Evolutionary conservation across 352 stramenopile genomes (phyloP), one percentile per base, ranked within the genome.

Genomic region (Phytophthora hybrid): DNA sequence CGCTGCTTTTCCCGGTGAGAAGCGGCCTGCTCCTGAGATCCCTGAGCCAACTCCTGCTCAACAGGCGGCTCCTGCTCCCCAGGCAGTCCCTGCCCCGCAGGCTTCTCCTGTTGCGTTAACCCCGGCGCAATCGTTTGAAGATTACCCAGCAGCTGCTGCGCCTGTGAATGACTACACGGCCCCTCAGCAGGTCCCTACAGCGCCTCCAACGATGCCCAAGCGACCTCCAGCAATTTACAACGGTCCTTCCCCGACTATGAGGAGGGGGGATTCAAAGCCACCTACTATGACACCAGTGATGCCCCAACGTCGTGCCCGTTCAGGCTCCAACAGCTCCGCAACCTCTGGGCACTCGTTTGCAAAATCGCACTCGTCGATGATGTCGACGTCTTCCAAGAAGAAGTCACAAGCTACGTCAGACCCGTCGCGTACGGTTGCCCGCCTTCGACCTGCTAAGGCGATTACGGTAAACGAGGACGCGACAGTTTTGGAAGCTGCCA

Each of bases 401-500:
- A 92, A 93, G 68, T 58, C 88, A 8, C 73, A 76, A 16, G 53
- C 75, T n/a, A 79, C 56, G 23, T 44, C 64, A 1, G 90, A 95
- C 60, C 58, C 78, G 14, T 93, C 87, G 19, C 84, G 91, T 16
- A 93, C 88, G 0, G 91, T 97, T 29, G 86, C 88, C 23, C 85
- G 89, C 13, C 60, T 97, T 63, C 88, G 89, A 3, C 91, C 90
- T 26, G 89, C 90, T 0, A 97, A 98, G 68, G 93, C 97, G 0
- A 80, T 99, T 49, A 97, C 94, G 10, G 90, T 97, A 0, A 74
- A 75, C 1, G 77, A 93, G 32, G 73, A 92, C 21, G 74, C 91
- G 5, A 97, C 80, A 19, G 88, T 99, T 1, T 79, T 94, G 19
- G 84, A 97, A 66, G 93, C 97, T 44, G 90, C 90, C 4, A 84